Evolutionary conservation across 2,329 filamentous ascomycete genomes (phyloP), one percentile per base, ranked within the genome.

Genomic region (Graphiopsis chlorocephala): DNA sequence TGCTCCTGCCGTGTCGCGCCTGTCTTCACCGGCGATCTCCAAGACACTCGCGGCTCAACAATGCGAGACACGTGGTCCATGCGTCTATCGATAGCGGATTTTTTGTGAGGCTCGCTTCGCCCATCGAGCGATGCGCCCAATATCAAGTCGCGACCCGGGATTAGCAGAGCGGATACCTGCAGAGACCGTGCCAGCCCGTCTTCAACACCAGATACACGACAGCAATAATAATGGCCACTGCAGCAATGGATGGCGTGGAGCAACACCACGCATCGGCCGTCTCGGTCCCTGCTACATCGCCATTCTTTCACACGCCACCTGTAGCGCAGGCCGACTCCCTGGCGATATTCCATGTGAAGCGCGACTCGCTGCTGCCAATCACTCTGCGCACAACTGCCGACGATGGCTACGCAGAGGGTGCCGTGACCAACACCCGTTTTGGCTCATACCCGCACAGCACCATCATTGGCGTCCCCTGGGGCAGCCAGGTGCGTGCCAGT

Each of bases 401-500:
- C 72, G 74, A 77, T 63, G 76, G 75, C 23, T 77, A 77, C 61
- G 76, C 72, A 28, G 80, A 81, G 67, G 80, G 80, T 60, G 78
- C 78, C 23, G 80, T 84, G 50, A 87, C 93, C 62, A 98, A 97
- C 79, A 99, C 94, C 1, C 88, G 93, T 52, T 99, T 97, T 73
- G 95, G 95, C 57, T 97, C 93, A 15, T 84, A 81, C 63, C 82
- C 82, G 2, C 82, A 84, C 70, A 81, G 75, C 67, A 83, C 81
- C 0, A 76, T 84, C 28, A 73, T 97, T 63, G 83, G 87, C 5
- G 82, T 93, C 62, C 90, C 91, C 48, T 98, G 94, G 94, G 95
- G 95, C 29, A 92, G 91, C 7, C 95, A 98, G 76, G 88, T 98
- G 25, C 85, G 92, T 55, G 95, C 95, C 8, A 97, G 93, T 1